Evolutionary conservation across 2,329 filamentous ascomycete genomes (phyloP).

Genomic region (Fusarium solani-melongenae): DNA sequence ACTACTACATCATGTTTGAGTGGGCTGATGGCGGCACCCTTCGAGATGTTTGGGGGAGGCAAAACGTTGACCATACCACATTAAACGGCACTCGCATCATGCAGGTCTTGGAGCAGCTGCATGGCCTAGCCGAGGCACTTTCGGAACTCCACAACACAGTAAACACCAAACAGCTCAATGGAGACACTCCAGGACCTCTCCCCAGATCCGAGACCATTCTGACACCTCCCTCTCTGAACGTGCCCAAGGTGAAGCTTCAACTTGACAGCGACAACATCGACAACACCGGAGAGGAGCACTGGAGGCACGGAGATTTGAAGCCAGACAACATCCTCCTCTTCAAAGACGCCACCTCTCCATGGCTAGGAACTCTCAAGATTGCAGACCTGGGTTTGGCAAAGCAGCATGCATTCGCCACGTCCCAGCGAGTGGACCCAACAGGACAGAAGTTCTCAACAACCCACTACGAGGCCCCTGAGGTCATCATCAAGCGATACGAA

Average conservation of each 20-base stretch:
- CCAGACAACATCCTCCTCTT: constrained; percentile 30
- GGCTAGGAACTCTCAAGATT: constrained; percentile 26
- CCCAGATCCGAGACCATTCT: background rate
- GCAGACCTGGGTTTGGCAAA: constrained; percentile 26
- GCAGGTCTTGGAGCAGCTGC: constrained; percentile 17
- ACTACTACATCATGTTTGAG: constrained; percentile 24
- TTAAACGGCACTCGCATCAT: constrained; percentile 2
- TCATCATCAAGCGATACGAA: background rate
- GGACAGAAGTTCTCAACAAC: constrained; percentile 18
- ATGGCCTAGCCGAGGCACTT: constrained; percentile 19
- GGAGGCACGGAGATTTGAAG: constrained; percentile 31
- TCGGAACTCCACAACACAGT: constrained; percentile 7
- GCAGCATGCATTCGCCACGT: constrained; percentile 16
- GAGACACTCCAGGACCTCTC: background rate
- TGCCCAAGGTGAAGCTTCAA: background rate
- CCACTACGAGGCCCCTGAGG: constrained; percentile 32
- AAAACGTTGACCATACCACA: background rate
- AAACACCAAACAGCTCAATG: background rate
- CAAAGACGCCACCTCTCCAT: background rate
- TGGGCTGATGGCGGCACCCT: constrained; percentile 29
- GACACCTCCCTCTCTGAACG: background rate
- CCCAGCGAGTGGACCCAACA: background rate
- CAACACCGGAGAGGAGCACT: background rate
- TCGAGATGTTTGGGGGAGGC: constrained; percentile 16
- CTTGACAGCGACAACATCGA: background rate